Evolutionary conservation across 2,329 filamentous ascomycete genomes (phyloP).

Genomic region (Zarea fungicola): DNA sequence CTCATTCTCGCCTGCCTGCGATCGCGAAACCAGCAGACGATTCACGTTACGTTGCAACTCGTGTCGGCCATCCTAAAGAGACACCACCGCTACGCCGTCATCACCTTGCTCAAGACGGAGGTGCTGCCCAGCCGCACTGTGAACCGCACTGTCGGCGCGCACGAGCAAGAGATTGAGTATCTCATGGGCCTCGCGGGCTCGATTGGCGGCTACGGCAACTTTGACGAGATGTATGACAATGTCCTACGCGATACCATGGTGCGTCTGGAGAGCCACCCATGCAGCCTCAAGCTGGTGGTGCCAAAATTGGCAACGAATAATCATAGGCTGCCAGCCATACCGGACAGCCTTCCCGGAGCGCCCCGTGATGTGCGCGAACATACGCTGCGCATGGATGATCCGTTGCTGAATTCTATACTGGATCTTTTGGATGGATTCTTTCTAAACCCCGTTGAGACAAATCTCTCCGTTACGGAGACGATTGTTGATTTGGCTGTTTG

Average conservation of each 20-base stretch:
- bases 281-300: slow-evolving; percentile 63
- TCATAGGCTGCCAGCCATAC: slow-evolving; percentile 49
- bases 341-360: slow-evolving; percentile 53
- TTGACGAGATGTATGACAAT: slow-evolving; percentile 67
- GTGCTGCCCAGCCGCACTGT: slow-evolving; percentile 47
- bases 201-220: slow-evolving; percentile 63
- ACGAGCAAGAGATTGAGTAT: slow-evolving; percentile 69
- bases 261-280: slow-evolving; percentile 66
- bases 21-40: slow-evolving; percentile 82
- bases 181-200: slow-evolving; percentile 63
- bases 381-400: slow-evolving; percentile 58
- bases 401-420: slow-evolving; percentile 59
- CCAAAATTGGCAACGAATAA: slow-evolving; percentile 53
- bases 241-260: slow-evolving; percentile 67
- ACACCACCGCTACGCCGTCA: slow-evolving; percentile 81
- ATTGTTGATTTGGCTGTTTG: slow-evolving; percentile 80
- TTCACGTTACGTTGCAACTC: slow-evolving; percentile 82
- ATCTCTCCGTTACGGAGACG: slow-evolving; percentile 79
- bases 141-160: slow-evolving; percentile 64
- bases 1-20: slow-evolving; percentile 79
- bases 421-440: slow-evolving; percentile 77
- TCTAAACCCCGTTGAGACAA: slow-evolving; percentile 85
- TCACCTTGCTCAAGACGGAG: slow-evolving; percentile 67
- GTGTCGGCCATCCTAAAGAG: slow-evolving; percentile 80
- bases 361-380: slow-evolving; percentile 57